These are phyloP conservation scores for Bonia amplexicaulis DNA, from an alignment of 176 grass and related monocot genomes.

Conservation along the genomic window DNA sequence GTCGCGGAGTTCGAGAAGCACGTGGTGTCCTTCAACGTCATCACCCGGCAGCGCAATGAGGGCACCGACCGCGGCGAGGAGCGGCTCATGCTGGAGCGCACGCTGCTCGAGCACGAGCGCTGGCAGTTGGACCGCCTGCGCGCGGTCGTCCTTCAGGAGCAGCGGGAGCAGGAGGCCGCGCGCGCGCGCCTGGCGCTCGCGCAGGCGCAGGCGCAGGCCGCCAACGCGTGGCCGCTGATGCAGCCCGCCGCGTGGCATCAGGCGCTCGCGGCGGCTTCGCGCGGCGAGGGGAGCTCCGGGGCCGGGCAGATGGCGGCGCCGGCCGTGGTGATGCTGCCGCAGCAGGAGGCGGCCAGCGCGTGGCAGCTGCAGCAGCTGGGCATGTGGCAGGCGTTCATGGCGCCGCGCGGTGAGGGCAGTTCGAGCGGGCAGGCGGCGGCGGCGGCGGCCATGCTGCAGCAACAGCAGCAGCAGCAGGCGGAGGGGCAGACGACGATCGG, in stretches of 20 bases:
- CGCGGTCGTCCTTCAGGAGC: background rate
- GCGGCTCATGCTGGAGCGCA: background rate
- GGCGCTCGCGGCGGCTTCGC: background rate
- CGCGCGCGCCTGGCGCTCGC: constrained; percentile 15
- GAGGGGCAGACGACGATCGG: background rate
- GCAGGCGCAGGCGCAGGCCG: constrained; percentile 33
- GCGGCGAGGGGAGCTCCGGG: constrained; percentile 1
- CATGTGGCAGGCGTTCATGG: background rate
- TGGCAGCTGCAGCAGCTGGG: constrained; percentile 22
- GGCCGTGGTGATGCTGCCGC: background rate
- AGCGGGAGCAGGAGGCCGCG: constrained; percentile 2
- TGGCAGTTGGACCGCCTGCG: background rate
- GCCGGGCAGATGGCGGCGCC: background rate
- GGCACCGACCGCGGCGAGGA: constrained; percentile 18
- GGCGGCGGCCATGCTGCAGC: background rate
- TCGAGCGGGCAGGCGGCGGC: constrained; percentile 22
- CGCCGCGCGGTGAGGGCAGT: background rate
- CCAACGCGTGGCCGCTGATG: constrained; percentile 1
- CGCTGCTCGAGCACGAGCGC: constrained; percentile 12
- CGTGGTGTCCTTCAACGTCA: constrained; percentile 33
- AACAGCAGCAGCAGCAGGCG: background rate
- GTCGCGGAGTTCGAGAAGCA: constrained; percentile 33
- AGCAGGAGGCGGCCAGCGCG: background rate
- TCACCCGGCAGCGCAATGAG: background rate
- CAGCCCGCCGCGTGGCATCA: background rate